Evolutionary conservation across 345 rosid species (phyloP).

Genomic region (Rhizophora mangle): DNA sequence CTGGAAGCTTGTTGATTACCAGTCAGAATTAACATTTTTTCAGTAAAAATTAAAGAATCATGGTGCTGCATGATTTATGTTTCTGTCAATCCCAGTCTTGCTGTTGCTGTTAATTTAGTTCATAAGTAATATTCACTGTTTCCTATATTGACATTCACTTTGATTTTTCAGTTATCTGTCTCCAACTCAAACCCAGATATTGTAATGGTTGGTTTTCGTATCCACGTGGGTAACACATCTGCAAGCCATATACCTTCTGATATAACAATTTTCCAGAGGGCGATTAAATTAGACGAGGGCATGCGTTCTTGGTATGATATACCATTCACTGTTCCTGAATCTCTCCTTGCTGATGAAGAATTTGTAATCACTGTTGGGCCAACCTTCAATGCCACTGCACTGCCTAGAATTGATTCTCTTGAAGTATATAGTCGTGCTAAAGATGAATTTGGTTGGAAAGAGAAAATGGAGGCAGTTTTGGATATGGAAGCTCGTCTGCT

Average conservation of each 20-base stretch:
- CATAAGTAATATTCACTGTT: neutral
- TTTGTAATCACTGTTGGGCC: slow-evolving; percentile 77
- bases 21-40: neutral
- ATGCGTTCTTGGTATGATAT: slow-evolving; percentile 95
- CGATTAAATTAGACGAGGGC: slow-evolving; percentile 89
- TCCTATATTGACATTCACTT: neutral
- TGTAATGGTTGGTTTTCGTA: slow-evolving; percentile 97
- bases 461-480: slow-evolving; percentile 83
- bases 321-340: slow-evolving; percentile 93
- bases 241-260: slow-evolving; percentile 90
- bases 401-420: slow-evolving; percentile 87
- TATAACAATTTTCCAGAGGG: slow-evolving; percentile 84
- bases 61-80: neutral
- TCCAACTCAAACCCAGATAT: slow-evolving; percentile 91
- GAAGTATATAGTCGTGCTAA: slow-evolving; percentile 96
- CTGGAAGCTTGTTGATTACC: neutral
- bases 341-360: slow-evolving; percentile 98
- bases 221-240: slow-evolving; percentile 88
- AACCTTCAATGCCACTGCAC: slow-evolving; percentile 67
- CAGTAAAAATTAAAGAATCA: no score
- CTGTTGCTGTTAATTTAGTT: neutral
- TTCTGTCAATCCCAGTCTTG: neutral
- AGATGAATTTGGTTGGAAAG: slow-evolving; percentile 99
- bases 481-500: slow-evolving; percentile 96
- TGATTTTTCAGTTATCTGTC: slow-evolving; percentile 64